phyloP scores from a whole-genome alignment of 23 red algal genomes.

The Gracilaria domingensis region DNA sequence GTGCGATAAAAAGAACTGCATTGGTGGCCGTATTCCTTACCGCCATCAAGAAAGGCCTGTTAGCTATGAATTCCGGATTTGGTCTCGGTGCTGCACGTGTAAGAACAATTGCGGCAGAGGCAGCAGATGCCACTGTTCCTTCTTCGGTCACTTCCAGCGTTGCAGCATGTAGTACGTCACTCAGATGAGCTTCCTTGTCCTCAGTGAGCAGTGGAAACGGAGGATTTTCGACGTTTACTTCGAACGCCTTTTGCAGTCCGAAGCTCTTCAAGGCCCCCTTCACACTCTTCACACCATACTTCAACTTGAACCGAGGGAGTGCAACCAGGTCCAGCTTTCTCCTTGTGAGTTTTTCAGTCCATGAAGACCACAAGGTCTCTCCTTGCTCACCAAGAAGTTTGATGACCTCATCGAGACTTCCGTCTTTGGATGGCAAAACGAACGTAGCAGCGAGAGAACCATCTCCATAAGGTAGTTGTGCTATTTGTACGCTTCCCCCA shows the following conservation, averaged over 20 bases:
- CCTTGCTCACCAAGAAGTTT: slow-evolving; percentile 8
- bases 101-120: slow-evolving; percentile 13
- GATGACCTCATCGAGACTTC: slow-evolving; percentile 31
- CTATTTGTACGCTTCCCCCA: slow-evolving; percentile 2
- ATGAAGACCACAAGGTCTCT: slow-evolving; percentile 4
- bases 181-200: slow-evolving; percentile 28
- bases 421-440: slow-evolving; percentile 13
- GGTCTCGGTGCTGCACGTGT: background rate
- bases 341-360: slow-evolving; percentile 1
- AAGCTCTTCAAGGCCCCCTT: slow-evolving; percentile 8
- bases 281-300: slow-evolving; percentile 54
- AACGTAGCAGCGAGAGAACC: slow-evolving; percentile 26
- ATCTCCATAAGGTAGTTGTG: slow-evolving; percentile 41
- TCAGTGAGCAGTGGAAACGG: slow-evolving; percentile 20
- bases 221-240: background rate
- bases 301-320: slow-evolving; percentile 38
- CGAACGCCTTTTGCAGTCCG: slow-evolving; percentile 39
- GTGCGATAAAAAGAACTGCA: slow-evolving; percentile 36
- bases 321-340: slow-evolving; percentile 26
- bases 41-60: slow-evolving; percentile 48
- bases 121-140: slow-evolving; percentile 53
- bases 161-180: slow-evolving; percentile 46
- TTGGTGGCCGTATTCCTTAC: slow-evolving; percentile 3
- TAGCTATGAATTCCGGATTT: slow-evolving; percentile 1
- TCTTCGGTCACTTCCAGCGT: slow-evolving; percentile 56